A percentile compares a stretch with the other conserved stretches of the same genome.
Evolutionary conservation across 2,329 filamentous ascomycete genomes (phyloP).

Genomic region (Microcyclospora tardicrescens): DNA sequence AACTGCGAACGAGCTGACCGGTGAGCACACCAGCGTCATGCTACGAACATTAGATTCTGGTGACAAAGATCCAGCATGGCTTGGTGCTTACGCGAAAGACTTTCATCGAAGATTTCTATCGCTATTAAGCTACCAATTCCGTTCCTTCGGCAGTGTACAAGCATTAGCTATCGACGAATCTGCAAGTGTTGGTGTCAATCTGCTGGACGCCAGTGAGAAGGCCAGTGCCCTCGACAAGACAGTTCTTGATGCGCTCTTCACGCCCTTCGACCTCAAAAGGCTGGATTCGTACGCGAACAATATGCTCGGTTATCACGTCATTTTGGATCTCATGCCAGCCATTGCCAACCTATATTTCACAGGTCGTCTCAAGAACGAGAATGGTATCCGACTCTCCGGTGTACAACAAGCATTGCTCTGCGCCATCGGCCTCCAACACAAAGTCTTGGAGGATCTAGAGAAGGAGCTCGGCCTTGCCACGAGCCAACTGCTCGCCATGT

Average conservation of each 20-base stretch:
- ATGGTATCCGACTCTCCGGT: conserved; percentile 55
- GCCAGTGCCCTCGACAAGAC: conserved; percentile 51
- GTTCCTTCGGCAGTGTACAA: conserved; percentile 61
- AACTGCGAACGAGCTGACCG: conserved; percentile 90
- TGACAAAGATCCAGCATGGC: conserved; percentile 63
- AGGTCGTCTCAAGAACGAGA: conserved; percentile 44
- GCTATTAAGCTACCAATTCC: conserved; percentile 85
- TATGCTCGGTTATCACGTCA: conserved; percentile 94
- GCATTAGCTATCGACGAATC: conserved; percentile 83
- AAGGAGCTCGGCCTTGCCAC: conserved; percentile 62
- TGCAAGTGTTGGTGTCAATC: conserved; percentile 55
- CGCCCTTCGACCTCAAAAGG: conserved; percentile 88
- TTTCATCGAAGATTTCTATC: conserved; percentile 91
- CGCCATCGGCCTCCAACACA: conserved; percentile 82
- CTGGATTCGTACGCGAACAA: conserved; percentile 93
- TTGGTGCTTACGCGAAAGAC: conserved; percentile 79
- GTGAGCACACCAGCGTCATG: conserved; percentile 98
- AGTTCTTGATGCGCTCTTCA: conserved; percentile 65
- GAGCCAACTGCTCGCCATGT: conserved; percentile 84
- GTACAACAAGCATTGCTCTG: conserved; percentile 78
- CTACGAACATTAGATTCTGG: conserved; percentile 57
- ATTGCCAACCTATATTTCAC: conserved; percentile 78
- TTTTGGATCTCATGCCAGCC: conserved; percentile 77
- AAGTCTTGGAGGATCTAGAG: conserved; percentile 68
- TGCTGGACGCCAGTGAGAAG: conserved; percentile 41